Base-by-base conservation (phyloP, 2,329 filamentous ascomycete species). In the Beauveria pseudobassiana region DNA sequence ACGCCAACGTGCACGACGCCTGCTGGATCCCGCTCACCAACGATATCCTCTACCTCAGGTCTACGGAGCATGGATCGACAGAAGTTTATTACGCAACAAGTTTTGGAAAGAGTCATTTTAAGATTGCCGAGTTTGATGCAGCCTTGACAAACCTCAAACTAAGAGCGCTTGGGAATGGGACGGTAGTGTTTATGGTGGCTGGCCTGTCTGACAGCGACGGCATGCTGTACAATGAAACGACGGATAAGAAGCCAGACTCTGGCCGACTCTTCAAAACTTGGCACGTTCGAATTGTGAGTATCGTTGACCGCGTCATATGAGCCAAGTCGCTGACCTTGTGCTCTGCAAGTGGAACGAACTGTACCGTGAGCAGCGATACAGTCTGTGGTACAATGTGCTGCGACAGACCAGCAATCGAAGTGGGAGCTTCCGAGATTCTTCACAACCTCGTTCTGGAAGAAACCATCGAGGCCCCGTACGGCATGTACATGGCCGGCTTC, bases 351-450 rank as follows among this genome's bases (percentile, higher is more conserved):
- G 71, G 71, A 70, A 74, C 59, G 61, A 67, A 1, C 72, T 73
- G 40, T 66, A 66, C 26, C 70, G 69, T 24, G 65, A 69, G 8
- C 67, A 73, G 45, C 71, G 67, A 22, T 70, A 74, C 58, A 65
- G 69, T 5, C 70, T 79, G 28, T 78, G 75, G 72, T 78, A 77
- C 66, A 73, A 71, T 10, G 69, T 66, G 12, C 66, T 78, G 20
- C 65, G 59, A 8, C 58, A 58, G 18, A 67, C 53, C n/a, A 48
- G 28, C 6, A 65, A 70, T 24, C 68, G 65, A 14, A 61, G 5
- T 77, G 74, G 74, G 65, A 61, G 9, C 65, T 76, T 7, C 57
- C 1, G 63, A 63, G 3, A 63, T 66, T 5, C 66, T 78, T 2
- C 66, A 70, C 45, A 77, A 78, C 49, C 69, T 71, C 12, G 62